Conservation (phyloP, 805 yeast genomes). For the Barnettozyma sucrosica region DNA sequence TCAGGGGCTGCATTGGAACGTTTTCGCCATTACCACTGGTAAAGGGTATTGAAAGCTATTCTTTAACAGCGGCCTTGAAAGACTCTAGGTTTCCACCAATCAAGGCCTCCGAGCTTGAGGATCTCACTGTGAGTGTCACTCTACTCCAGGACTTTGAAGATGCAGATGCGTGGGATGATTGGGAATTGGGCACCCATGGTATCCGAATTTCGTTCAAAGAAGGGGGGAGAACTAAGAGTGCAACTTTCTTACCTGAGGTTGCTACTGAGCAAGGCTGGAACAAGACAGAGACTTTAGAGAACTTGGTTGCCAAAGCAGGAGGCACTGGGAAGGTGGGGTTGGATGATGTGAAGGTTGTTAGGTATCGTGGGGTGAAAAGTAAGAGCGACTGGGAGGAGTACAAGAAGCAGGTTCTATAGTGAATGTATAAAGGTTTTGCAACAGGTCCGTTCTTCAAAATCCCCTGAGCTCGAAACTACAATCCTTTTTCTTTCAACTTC, state of each 20-base stretch:
- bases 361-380: constrained; percentile 52
- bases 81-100: constrained; percentile 79
- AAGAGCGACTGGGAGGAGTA: constrained; percentile 38
- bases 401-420: constrained; percentile 11
- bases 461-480: too few species aligned
- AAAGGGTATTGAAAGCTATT: constrained; percentile 54
- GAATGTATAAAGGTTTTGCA: background rate
- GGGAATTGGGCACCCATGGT: constrained; percentile 72
- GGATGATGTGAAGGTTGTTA: constrained; percentile 37
- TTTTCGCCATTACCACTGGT: constrained; percentile 52
- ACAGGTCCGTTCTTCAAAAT: too few species aligned
- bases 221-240: constrained; percentile 40
- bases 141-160: constrained; percentile 55
- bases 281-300: constrained; percentile 59
- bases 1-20: constrained; percentile 95
- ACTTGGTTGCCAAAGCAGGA: constrained; percentile 74
- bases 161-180: constrained; percentile 56
- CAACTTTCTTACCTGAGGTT: constrained; percentile 89
- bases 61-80: constrained; percentile 65
- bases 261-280: constrained; percentile 86
- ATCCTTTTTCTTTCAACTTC: constrained; percentile 26
- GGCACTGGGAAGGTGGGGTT: constrained; percentile 28
- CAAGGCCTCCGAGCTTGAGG: constrained; percentile 42
- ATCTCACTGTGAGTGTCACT: constrained; percentile 49
- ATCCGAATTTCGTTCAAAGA: constrained; percentile 50